Evolutionary conservation across 306 rosid species (phyloP).

Genomic region (Casuarina glauca): DNA sequence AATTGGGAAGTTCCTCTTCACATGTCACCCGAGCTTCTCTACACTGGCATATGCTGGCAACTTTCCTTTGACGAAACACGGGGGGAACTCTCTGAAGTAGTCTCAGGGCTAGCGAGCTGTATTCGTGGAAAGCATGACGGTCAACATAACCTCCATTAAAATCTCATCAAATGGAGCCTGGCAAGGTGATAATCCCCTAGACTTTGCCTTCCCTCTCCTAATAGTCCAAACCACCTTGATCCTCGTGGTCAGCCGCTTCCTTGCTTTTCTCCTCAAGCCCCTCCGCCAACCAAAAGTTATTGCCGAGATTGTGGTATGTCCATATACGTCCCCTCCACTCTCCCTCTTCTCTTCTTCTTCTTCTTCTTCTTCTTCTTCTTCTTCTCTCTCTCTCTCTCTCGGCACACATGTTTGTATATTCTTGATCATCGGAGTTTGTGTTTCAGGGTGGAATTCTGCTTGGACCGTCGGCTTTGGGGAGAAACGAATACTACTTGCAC

Average conservation of each 20-base stretch:
- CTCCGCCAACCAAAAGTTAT: conserved; percentile 91
- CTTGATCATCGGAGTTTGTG: not conserved
- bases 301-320: conserved; percentile 66
- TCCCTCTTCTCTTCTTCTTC: too few species aligned
- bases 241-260: conserved; percentile 53
- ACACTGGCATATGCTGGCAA: not conserved
- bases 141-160: conserved; percentile 65
- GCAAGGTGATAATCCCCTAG: conserved; percentile 85
- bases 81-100: not conserved
- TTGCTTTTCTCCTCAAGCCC: conserved; percentile 70
- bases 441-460: conserved; percentile 79
- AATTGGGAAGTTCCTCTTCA: not conserved
- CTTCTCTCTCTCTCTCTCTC: too few species aligned
- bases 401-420: not conserved
- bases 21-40: not conserved
- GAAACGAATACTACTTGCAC: conserved; percentile 49
- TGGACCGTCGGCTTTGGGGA: conserved; percentile 77
- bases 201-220: conserved; percentile 79
- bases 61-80: not conserved
- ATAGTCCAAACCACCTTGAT: conserved; percentile 58
- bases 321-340: too few species aligned
- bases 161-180: conserved; percentile 69
- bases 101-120: too few species aligned
- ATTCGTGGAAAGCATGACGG: conserved; percentile 13
- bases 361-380: not conserved